Conservation (phyloP, 1,284 basidiomycete genomes). For the Cryptococcus wingfieldii region DNA sequence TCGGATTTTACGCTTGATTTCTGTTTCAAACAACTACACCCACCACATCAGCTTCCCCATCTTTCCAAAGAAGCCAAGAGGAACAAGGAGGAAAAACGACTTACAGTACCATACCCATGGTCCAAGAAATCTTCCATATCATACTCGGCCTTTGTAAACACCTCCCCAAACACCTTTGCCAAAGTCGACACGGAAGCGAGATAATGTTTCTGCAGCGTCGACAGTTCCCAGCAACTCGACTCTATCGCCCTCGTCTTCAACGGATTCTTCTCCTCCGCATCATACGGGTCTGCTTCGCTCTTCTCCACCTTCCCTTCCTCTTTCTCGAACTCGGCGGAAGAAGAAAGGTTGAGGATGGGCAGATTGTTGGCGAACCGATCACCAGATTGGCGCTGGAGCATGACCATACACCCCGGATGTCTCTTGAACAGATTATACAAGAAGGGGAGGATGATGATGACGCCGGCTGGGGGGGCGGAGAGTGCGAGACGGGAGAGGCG, state of each 20-base stretch:
- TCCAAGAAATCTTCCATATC: constrained; percentile 95
- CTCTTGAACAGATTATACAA: constrained; percentile 91
- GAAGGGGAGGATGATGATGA: constrained; percentile 87
- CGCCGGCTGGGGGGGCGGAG: constrained; percentile 79
- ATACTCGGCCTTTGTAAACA: constrained; percentile 88
- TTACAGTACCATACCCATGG: constrained; percentile 85
- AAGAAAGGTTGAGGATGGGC: constrained; percentile 2
- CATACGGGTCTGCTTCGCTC: constrained; percentile 63
- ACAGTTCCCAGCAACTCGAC: constrained; percentile 89
- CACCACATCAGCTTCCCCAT: background rate
- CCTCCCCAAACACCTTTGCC: constrained; percentile 79
- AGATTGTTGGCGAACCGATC: background rate
- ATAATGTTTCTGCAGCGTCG: constrained; percentile 76
- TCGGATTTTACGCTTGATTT: constrained; percentile 72
- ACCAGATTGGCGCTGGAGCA: constrained; percentile 67
- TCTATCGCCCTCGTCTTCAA: constrained; percentile 72
- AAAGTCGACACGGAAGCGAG: constrained; percentile 77
- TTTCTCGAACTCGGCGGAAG: background rate
- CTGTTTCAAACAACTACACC: constrained; percentile 77
- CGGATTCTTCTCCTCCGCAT: constrained; percentile 66
- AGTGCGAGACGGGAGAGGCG: constrained; percentile 80
- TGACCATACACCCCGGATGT: constrained; percentile 84
- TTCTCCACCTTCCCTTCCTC: background rate
- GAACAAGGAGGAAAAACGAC: constrained; percentile 36
- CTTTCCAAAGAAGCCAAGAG: background rate